phyloP scores from a whole-genome alignment of 2,329 filamentous ascomycete species.

The Colletotrichum gloeosporioides region DNA sequence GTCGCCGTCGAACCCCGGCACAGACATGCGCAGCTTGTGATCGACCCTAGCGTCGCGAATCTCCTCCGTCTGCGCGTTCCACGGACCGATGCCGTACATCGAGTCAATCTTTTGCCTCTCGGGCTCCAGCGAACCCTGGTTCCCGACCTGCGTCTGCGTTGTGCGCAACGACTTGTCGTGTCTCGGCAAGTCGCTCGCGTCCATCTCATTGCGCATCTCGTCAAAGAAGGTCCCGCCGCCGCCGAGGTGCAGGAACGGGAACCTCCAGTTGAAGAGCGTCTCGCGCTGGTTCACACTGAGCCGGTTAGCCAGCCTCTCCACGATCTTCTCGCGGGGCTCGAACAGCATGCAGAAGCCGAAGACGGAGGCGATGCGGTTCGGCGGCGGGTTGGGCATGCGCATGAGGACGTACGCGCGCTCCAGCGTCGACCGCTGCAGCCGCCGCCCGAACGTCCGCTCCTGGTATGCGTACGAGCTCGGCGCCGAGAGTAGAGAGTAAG shows the following conservation, averaged over 20 bases:
- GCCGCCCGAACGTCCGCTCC: slow-evolving; percentile 73
- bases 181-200: neutral
- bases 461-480: slow-evolving; percentile 64
- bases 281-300: slow-evolving; percentile 38
- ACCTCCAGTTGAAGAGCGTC: slow-evolving; percentile 61
- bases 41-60: slow-evolving; percentile 49
- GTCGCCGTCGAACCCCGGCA: slow-evolving; percentile 72
- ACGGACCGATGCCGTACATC: slow-evolving; percentile 49
- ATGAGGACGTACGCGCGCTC: slow-evolving; percentile 69
- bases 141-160: slow-evolving; percentile 30
- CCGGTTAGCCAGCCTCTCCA: slow-evolving; percentile 40
- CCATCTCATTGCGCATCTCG: neutral
- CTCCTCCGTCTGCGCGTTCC: slow-evolving; percentile 41
- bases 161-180: neutral
- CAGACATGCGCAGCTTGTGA: slow-evolving; percentile 52
- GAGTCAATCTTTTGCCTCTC: slow-evolving; percentile 36
- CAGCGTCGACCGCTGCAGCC: slow-evolving; percentile 69
- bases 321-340: slow-evolving; percentile 54
- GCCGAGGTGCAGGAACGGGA: slow-evolving; percentile 70
- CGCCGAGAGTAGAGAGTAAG: slow-evolving; percentile 41
- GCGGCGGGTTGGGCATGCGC: slow-evolving; percentile 51
- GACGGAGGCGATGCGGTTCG: slow-evolving; percentile 54
- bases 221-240: slow-evolving; percentile 71
- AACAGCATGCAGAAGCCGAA: slow-evolving; percentile 76
- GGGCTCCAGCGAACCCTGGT: slow-evolving; percentile 37